These are phyloP conservation scores for Coemansia sp. DNA, from an alignment of 192 early-diverging fungal genomes.

Conservation along the genomic window DNA sequence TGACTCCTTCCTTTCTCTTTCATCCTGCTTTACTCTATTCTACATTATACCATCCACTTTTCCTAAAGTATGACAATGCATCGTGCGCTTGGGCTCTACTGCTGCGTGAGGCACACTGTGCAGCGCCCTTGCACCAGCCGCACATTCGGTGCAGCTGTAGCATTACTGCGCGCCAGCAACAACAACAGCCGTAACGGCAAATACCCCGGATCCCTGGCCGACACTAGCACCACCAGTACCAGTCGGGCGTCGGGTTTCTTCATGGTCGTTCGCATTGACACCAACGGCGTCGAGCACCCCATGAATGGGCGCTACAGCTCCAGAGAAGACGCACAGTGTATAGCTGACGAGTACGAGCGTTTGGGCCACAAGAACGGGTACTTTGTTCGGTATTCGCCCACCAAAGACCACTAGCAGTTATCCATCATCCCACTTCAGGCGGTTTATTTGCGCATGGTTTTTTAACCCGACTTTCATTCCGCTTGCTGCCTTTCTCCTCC, in stretches of 20 bases:
- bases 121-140: background rate
- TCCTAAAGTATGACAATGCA: too few species aligned
- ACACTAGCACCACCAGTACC: conserved; percentile 6
- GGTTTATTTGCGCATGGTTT: too few species aligned
- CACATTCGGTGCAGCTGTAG: background rate
- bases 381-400: conserved; percentile 18
- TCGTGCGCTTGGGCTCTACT: background rate
- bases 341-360: conserved; percentile 25
- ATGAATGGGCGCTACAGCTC: conserved; percentile 17
- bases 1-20: too few species aligned
- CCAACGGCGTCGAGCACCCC: conserved; percentile 34
- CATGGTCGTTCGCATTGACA: conserved; percentile 29
- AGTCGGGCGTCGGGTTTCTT: background rate
- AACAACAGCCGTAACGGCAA: background rate
- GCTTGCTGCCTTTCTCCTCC: conserved; percentile 9
- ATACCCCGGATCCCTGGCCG: background rate
- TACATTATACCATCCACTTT: too few species aligned
- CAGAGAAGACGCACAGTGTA: conserved; percentile 9
- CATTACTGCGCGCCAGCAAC: background rate
- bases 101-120: background rate
- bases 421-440: background rate
- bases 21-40: too few species aligned
- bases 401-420: background rate
- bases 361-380: conserved; percentile 42
- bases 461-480: too few species aligned